These are phyloP conservation scores for Elongisporangium senticosum DNA, from an alignment of 352 stramenopile genomes.

Conservation along the genomic window DNA sequence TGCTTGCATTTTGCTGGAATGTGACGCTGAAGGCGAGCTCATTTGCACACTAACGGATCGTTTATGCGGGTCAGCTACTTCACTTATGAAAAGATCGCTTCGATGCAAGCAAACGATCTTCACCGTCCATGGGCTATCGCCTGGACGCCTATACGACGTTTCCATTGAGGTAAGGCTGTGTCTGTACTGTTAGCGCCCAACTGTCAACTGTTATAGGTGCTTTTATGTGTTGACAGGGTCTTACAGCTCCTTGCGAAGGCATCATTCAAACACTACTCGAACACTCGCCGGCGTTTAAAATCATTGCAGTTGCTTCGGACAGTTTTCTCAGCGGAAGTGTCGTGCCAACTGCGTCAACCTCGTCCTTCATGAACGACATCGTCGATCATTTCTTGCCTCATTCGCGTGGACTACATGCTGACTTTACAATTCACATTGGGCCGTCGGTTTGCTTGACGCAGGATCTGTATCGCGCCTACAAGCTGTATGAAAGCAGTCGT, in stretches of 20 bases:
- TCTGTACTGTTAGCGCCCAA: neutral
- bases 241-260: slow-evolving; percentile 7
- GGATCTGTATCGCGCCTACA: slow-evolving; percentile 21
- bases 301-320: slow-evolving; percentile 4
- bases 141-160: slow-evolving; percentile 35
- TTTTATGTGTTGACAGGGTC: slow-evolving; percentile 15
- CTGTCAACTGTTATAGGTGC: neutral
- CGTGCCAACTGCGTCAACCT: neutral
- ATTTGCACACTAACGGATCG: slow-evolving; percentile 32
- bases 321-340: neutral
- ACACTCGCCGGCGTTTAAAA: slow-evolving; percentile 21
- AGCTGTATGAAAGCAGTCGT: slow-evolving; percentile 2
- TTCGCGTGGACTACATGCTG: slow-evolving; percentile 15
- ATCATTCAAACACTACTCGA: slow-evolving; percentile 23
- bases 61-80: slow-evolving; percentile 6
- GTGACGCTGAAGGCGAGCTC: slow-evolving; percentile 26
- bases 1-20: slow-evolving; percentile 37
- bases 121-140: slow-evolving; percentile 16
- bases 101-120: slow-evolving; percentile 19
- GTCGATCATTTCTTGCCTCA: slow-evolving; percentile 17
- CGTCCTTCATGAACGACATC: slow-evolving; percentile 26
- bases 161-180: slow-evolving; percentile 19
- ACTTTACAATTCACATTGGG: slow-evolving; percentile 35
- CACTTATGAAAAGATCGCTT: slow-evolving; percentile 7
- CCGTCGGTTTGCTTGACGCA: slow-evolving; percentile 22